Evolutionary conservation across 768 basidiomycete genomes (phyloP).

Genomic region (Serendipita sp.): DNA sequence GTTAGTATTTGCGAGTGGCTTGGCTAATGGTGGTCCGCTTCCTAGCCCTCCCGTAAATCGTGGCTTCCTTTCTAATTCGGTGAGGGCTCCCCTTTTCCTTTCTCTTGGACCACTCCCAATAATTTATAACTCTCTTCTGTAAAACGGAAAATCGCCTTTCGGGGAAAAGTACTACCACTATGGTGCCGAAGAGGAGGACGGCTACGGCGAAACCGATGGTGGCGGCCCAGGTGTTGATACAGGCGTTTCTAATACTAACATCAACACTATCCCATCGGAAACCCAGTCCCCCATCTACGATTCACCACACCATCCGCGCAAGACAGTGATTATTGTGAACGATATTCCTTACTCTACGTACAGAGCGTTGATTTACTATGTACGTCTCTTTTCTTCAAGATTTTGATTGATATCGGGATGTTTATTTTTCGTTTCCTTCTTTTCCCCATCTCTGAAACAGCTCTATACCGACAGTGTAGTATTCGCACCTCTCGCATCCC

Average conservation of each 20-base stretch:
- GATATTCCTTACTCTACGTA: constrained; percentile 4
- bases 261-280: constrained; percentile 2
- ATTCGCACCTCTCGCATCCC: constrained; percentile 1
- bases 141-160: background rate
- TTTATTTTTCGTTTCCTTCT: too few relatives aligned
- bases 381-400: background rate
- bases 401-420: too few relatives aligned
- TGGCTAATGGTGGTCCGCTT: background rate
- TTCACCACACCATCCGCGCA: background rate
- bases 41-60: background rate
- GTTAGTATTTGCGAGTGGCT: background rate
- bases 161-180: constrained; percentile 2
- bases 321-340: constrained; percentile 2
- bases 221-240: background rate
- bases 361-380: background rate
- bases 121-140: background rate
- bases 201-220: background rate
- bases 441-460: background rate
- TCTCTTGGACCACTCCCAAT: background rate
- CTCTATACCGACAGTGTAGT: background rate
- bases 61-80: background rate
- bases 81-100: background rate
- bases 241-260: background rate
- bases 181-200: constrained; percentile 3
- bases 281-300: background rate